phyloP scores from a whole-genome alignment of 2,329 filamentous ascomycete genomes.

The Fusarium subtropicale region DNA sequence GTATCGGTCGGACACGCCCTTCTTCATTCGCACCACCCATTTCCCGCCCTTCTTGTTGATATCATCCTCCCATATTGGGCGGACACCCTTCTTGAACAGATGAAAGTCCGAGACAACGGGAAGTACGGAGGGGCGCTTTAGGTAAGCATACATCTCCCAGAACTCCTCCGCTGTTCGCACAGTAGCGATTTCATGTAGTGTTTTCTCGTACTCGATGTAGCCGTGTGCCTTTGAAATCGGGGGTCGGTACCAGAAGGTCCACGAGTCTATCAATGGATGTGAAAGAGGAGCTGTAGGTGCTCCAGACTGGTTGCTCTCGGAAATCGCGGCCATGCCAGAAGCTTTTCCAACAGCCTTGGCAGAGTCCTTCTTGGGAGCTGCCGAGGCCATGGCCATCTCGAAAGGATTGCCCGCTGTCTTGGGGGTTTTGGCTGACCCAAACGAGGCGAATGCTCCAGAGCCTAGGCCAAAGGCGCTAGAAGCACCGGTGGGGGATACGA shows the following conservation, averaged over 20 bases:
- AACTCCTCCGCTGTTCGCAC: constrained; percentile 90
- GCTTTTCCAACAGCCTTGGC: constrained; percentile 48
- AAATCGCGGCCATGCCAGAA: constrained; percentile 59
- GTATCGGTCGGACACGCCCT: constrained; percentile 94
- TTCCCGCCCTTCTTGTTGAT: constrained; percentile 97
- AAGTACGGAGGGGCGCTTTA: constrained; percentile 88
- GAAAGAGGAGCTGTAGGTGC: constrained; percentile 58
- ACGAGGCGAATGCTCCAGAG: constrained; percentile 94
- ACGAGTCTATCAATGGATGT: constrained; percentile 80
- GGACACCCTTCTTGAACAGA: constrained; percentile 95
- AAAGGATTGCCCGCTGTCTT: constrained; percentile 86
- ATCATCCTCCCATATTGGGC: constrained; percentile 98
- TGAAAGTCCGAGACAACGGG: constrained; percentile 97
- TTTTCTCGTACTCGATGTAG: constrained; percentile 94
- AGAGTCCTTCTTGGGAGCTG: constrained; percentile 53
- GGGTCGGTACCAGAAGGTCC: constrained; percentile 97
- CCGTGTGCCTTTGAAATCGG: constrained; percentile 95
- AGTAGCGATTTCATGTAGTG: constrained; percentile 84
- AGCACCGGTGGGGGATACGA: constrained; percentile 64
- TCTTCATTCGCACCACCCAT: constrained; percentile 97
- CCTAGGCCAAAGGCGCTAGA: constrained; percentile 94
- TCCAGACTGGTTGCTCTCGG: constrained; percentile 53
- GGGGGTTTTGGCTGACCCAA: constrained; percentile 83
- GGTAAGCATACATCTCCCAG: constrained; percentile 87
- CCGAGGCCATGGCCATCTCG: constrained; percentile 74